These are phyloP conservation scores for Phytophthora melonis DNA, from an alignment of 352 stramenopile species.

Conservation along the genomic window DNA sequence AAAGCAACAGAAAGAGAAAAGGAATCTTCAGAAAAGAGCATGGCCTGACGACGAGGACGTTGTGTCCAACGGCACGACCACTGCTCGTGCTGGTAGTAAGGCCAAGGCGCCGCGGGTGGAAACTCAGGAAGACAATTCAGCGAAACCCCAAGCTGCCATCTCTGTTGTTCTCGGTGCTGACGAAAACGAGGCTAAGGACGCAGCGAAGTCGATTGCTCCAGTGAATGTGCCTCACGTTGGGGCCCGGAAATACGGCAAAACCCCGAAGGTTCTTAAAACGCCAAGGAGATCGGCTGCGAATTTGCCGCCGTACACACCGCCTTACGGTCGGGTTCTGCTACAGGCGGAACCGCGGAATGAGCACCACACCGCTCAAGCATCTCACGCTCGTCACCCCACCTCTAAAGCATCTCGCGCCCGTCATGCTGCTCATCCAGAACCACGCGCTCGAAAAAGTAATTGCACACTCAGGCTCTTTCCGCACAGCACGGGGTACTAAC, in stretches of 20 bases:
- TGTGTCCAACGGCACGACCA: slow-evolving; percentile 2
- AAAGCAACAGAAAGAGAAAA: slow-evolving; percentile 1
- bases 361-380: not conserved
- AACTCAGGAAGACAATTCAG: not conserved
- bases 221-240: slow-evolving; percentile 8
- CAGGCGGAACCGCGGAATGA: slow-evolving; percentile 7
- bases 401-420: not conserved
- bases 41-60: slow-evolving; percentile 10
- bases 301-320: slow-evolving; percentile 20
- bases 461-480: not conserved
- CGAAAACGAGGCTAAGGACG: not conserved
- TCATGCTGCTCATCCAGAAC: not conserved
- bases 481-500: not conserved
- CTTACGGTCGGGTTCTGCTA: slow-evolving; percentile 11
- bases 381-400: not conserved
- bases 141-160: slow-evolving; percentile 5
- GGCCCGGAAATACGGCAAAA: slow-evolving; percentile 37
- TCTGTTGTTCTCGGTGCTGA: not conserved
- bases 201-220: not conserved
- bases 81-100: not conserved
- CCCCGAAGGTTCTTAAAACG: slow-evolving; percentile 28
- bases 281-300: slow-evolving; percentile 11
- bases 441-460: not conserved
- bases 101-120: not conserved
- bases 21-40: not conserved